These are phyloP conservation scores for Podila verticillata DNA, from an alignment of 192 early-diverging fungal species.

Conservation along the genomic window DNA sequence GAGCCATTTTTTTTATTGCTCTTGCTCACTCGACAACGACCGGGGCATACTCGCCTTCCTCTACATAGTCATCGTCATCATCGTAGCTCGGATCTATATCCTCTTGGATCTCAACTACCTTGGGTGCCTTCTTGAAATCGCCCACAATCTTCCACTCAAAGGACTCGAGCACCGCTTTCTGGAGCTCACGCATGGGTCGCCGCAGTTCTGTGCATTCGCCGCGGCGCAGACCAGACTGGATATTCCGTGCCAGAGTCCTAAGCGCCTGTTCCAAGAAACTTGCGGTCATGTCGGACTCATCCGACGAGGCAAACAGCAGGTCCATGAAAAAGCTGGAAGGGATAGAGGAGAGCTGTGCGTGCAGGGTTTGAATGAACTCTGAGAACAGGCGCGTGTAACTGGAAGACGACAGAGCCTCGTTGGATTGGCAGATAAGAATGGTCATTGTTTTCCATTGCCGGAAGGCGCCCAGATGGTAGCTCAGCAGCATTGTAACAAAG, in stretches of 20 bases:
- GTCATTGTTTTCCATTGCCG: constrained; percentile 72
- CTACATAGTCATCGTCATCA: constrained; percentile 60
- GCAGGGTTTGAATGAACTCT: constrained; percentile 27
- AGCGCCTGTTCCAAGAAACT: constrained; percentile 35
- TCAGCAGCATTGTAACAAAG: constrained; percentile 71
- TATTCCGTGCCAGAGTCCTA: constrained; percentile 42
- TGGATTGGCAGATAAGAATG: constrained; percentile 56
- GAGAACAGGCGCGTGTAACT: constrained; percentile 16
- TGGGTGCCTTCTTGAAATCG: constrained; percentile 56
- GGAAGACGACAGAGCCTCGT: constrained; percentile 6
- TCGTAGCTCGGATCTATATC: constrained; percentile 4
- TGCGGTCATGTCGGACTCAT: constrained; percentile 30
- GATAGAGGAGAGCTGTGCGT: constrained; percentile 31
- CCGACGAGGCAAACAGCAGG: constrained; percentile 31
- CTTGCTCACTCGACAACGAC: constrained; percentile 64
- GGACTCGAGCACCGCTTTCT: constrained; percentile 58
- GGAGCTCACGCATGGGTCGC: constrained; percentile 54
- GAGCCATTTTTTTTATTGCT: no score
- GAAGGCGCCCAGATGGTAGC: constrained; percentile 45
- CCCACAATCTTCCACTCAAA: constrained; percentile 75
- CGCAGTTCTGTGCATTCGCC: constrained; percentile 52
- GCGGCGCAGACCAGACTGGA: constrained; percentile 51
- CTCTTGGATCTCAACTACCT: constrained; percentile 25
- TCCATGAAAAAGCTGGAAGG: constrained; percentile 49
- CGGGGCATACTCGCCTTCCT: constrained; percentile 77